Conservation (phyloP, 371 early-diverging fungal genomes). For the Synchytrium microbalum region DNA sequence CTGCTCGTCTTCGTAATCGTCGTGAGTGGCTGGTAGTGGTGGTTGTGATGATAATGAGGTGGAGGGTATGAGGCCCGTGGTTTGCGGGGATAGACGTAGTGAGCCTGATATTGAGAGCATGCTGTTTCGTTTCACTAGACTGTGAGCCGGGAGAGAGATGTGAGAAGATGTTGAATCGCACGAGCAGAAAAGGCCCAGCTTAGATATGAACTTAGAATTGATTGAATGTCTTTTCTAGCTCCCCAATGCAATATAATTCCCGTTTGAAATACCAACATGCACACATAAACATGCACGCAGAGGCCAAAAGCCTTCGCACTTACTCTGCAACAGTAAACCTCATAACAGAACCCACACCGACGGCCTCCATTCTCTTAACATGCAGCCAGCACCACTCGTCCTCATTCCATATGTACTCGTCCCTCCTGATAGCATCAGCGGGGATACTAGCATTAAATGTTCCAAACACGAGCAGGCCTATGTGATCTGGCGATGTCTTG, state of each 20-base stretch:
- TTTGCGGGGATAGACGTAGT: slow-evolving; percentile 23
- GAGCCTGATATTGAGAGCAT: slow-evolving; percentile 69
- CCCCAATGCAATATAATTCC: background rate
- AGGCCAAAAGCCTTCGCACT: too few species aligned
- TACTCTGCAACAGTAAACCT: slow-evolving; percentile 28
- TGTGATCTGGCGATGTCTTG: slow-evolving; percentile 89
- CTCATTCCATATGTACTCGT: slow-evolving; percentile 62
- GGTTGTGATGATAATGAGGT: background rate
- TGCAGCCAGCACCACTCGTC: slow-evolving; percentile 19
- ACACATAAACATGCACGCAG: too few species aligned
- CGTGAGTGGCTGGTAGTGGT: slow-evolving; percentile 10
- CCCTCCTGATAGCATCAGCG: slow-evolving; percentile 63
- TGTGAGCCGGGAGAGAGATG: slow-evolving; percentile 18
- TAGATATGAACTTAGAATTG: background rate
- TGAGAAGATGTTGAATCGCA: background rate
- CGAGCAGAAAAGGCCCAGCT: background rate
- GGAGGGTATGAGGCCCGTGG: slow-evolving; percentile 13
- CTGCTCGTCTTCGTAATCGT: slow-evolving; percentile 4
- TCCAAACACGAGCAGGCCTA: slow-evolving; percentile 84
- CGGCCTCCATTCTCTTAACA: slow-evolving; percentile 2
- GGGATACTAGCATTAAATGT: slow-evolving; percentile 94
- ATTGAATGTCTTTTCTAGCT: slow-evolving; percentile 6
- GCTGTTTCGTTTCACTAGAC: slow-evolving; percentile 63
- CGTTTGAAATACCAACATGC: too few species aligned
- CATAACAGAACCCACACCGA: slow-evolving; percentile 8